Conservation (phyloP, 140 eudicot species). For the Cichorium intybus region DNA sequence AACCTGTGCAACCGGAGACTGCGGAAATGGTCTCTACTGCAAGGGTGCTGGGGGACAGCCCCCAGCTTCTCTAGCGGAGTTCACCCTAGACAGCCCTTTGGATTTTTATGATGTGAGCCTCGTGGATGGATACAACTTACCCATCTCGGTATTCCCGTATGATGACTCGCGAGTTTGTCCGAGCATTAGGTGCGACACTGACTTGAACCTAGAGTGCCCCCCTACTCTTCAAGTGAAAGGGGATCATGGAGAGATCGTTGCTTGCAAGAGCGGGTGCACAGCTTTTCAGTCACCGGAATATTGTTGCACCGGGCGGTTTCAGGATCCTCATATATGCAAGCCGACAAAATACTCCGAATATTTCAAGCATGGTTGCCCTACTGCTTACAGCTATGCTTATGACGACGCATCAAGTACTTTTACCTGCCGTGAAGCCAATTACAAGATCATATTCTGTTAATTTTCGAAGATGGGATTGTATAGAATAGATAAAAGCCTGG, state of each 20-base stretch:
- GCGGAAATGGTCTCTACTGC: conserved; percentile 29
- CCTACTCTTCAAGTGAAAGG: conserved; percentile 25
- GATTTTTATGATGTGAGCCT: conserved; percentile 40
- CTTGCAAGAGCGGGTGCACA: conserved; percentile 37
- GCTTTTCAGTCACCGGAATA: conserved; percentile 26
- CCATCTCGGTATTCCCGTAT: conserved; percentile 27
- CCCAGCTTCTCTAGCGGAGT: conserved; percentile 31
- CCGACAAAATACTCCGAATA: conserved; percentile 35
- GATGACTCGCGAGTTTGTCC: conserved; percentile 13
- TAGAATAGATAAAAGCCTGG: neutral
- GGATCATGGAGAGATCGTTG: conserved; percentile 28
- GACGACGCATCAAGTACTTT: conserved; percentile 36
- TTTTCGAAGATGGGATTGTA: neutral
- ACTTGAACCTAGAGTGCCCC: conserved; percentile 40
- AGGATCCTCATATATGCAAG: conserved; percentile 24
- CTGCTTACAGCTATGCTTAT: conserved; percentile 30
- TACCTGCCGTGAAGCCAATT: conserved; percentile 28
- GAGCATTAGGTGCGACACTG: conserved; percentile 31
- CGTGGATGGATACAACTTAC: conserved; percentile 34
- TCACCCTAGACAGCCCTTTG: conserved; percentile 19
- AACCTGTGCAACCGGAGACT: conserved; percentile 33
- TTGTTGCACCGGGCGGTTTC: conserved; percentile 36
- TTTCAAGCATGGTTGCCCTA: conserved; percentile 43
- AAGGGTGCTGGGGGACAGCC: conserved; percentile 23
- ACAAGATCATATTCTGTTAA: conserved; percentile 32